Evolutionary conservation across 768 basidiomycete genomes (phyloP).

Genomic region (Leccinum ochraceum): DNA sequence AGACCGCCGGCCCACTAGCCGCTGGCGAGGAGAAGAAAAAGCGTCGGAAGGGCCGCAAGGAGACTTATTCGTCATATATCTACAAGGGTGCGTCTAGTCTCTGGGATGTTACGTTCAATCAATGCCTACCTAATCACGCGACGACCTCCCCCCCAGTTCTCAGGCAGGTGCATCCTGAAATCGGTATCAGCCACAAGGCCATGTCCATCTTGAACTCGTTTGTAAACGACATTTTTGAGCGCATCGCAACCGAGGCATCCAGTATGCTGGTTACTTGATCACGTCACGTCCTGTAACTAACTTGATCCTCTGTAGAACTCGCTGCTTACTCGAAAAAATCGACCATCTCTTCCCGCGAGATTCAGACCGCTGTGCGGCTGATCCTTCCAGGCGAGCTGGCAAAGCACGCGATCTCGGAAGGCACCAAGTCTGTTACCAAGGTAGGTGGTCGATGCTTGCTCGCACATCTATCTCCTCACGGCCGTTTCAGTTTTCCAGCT

Average conservation of each 20-base stretch:
- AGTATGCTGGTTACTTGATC: conserved; percentile 46
- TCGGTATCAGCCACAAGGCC: conserved; percentile 95
- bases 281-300: neutral
- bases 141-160: conserved; percentile 53
- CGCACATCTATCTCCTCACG: conserved; percentile 9
- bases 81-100: conserved; percentile 64
- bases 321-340: conserved; percentile 98
- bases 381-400: conserved; percentile 96
- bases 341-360: conserved; percentile 97
- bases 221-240: conserved; percentile 94
- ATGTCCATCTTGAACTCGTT: conserved; percentile 97
- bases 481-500: conserved; percentile 63
- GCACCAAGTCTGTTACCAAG: conserved; percentile 91
- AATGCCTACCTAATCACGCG: neutral
- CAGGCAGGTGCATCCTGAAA: conserved; percentile 98
- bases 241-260: conserved; percentile 89
- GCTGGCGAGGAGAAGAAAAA: conserved; percentile 84
- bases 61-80: conserved; percentile 93
- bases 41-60: conserved; percentile 82
- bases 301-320: conserved; percentile 59
- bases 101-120: neutral
- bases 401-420: conserved; percentile 75
- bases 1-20: conserved; percentile 50
- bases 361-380: conserved; percentile 94
- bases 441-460: conserved; percentile 37